These are phyloP conservation scores for Candida broadrunensis DNA, from an alignment of 805 yeast species.

Conservation along the genomic window DNA sequence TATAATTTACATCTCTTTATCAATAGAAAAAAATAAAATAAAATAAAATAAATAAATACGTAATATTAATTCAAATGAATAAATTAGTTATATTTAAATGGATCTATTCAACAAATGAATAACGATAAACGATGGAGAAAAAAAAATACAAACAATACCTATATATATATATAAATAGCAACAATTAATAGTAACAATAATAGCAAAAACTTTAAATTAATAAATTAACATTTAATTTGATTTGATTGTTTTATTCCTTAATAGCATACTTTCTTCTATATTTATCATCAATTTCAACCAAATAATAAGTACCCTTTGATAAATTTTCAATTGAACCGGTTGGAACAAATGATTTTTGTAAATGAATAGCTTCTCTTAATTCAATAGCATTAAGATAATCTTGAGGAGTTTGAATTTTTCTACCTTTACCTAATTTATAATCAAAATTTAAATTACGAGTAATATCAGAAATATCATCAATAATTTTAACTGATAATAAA, in stretches of 20 bases:
- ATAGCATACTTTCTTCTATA: constrained; percentile 79
- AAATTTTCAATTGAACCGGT: constrained; percentile 72
- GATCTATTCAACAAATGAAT: too few relatives aligned
- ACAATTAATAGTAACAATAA: too few relatives aligned
- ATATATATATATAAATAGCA: too few relatives aligned
- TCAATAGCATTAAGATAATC: constrained; percentile 79
- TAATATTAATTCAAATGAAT: too few relatives aligned
- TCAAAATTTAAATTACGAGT: constrained; percentile 65
- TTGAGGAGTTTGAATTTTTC: constrained; percentile 68
- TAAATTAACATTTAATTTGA: too few relatives aligned
- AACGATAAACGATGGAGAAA: too few relatives aligned
- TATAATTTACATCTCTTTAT: too few relatives aligned
- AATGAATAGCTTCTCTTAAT: constrained; percentile 86
- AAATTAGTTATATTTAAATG: too few relatives aligned
- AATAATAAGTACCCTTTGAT: constrained; percentile 76
- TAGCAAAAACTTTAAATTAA: too few relatives aligned
- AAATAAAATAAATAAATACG: too few relatives aligned
- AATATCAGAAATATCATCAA: constrained; percentile 75
- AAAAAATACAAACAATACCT: too few relatives aligned
- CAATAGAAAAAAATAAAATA: too few relatives aligned
- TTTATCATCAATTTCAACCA: constrained; percentile 79
- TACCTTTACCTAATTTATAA: constrained; percentile 57
- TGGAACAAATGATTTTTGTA: constrained; percentile 78
- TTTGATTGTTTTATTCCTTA: constrained; percentile 61
- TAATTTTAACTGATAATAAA: constrained; percentile 73